Evolutionary conservation across 148 eudicot genomes (phyloP).

Genomic region (Persicaria tinctoria): DNA sequence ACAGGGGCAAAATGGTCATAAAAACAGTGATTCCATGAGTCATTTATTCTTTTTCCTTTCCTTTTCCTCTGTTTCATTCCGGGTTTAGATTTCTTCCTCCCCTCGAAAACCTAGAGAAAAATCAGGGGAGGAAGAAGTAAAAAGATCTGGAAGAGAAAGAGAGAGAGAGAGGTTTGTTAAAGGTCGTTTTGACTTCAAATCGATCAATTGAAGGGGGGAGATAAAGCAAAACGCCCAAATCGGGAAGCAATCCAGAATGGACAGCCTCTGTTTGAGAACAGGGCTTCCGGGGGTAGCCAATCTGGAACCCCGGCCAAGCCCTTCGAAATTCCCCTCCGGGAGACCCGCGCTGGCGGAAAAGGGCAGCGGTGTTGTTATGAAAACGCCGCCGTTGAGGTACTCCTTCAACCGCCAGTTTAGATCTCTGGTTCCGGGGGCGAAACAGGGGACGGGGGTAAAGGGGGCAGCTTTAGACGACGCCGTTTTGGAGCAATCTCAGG

Average conservation of each 20-base stretch:
- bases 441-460: slow-evolving; percentile 17
- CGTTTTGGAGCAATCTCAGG: slow-evolving; percentile 27
- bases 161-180: background rate
- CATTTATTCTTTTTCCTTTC: background rate
- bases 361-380: slow-evolving; percentile 1
- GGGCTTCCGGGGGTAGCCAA: slow-evolving; percentile 41
- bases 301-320: slow-evolving; percentile 27
- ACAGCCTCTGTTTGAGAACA: slow-evolving; percentile 44
- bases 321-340: slow-evolving; percentile 19
- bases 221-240: background rate
- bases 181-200: slow-evolving; percentile 2
- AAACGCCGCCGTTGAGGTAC: slow-evolving; percentile 36
- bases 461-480: slow-evolving; percentile 43
- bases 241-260: slow-evolving; percentile 34
- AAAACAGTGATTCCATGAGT: background rate
- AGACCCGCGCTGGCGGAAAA: slow-evolving; percentile 18
- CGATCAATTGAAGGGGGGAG: background rate
- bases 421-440: slow-evolving; percentile 46
- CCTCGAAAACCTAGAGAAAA: background rate
- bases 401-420: slow-evolving; percentile 58
- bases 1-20: background rate
- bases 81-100: background rate
- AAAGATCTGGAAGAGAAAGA: background rate
- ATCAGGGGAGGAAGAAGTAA: background rate
- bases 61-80: background rate